Percentiles rank a stretch among this genome's conserved stretches.
phyloP scores from a whole-genome alignment of 2,329 filamentous ascomycete species.

The Pseudonectria foliicola region DNA sequence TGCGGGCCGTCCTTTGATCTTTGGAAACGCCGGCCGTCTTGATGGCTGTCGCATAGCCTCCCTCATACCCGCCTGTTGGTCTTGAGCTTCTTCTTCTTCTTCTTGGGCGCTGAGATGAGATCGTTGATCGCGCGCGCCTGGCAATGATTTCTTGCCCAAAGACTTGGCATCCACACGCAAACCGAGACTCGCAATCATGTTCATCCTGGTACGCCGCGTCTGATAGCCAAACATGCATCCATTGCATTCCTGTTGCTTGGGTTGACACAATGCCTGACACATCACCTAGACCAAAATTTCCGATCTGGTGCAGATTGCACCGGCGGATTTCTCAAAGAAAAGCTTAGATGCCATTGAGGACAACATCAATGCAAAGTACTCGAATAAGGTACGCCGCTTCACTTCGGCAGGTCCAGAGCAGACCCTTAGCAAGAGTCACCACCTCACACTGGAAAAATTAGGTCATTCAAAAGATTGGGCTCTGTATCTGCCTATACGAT shows the following conservation, averaged over 20 bases:
- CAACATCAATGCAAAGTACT: constrained; percentile 94
- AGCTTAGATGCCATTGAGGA: constrained; percentile 85
- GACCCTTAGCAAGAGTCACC: too few species aligned
- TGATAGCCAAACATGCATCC: neutral
- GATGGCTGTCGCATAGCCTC: too few species aligned
- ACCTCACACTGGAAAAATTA: neutral
- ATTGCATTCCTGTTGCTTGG: constrained; percentile 1
- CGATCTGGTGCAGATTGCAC: constrained; percentile 88
- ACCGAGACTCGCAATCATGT: constrained; percentile 30
- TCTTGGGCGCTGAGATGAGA: constrained; percentile 1
- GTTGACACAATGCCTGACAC: constrained; percentile 8
- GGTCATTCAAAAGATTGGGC: constrained; percentile 85
- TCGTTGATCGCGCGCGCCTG: constrained; percentile 1
- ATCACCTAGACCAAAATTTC: constrained; percentile 73
- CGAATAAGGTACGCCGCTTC: constrained; percentile 66
- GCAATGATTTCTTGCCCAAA: neutral
- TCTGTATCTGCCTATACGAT: constrained; percentile 92
- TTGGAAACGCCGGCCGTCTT: neutral
- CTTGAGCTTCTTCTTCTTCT: too few species aligned
- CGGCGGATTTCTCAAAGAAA: constrained; percentile 78
- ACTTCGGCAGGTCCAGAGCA: too few species aligned
- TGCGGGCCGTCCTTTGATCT: constrained; percentile 5
- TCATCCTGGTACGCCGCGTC: constrained; percentile 37
- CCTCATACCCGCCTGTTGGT: too few species aligned
- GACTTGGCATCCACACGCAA: neutral